These are phyloP conservation scores for Ambrosia hybrid DNA, from an alignment of 140 eudicot genomes.

Conservation along the genomic window DNA sequence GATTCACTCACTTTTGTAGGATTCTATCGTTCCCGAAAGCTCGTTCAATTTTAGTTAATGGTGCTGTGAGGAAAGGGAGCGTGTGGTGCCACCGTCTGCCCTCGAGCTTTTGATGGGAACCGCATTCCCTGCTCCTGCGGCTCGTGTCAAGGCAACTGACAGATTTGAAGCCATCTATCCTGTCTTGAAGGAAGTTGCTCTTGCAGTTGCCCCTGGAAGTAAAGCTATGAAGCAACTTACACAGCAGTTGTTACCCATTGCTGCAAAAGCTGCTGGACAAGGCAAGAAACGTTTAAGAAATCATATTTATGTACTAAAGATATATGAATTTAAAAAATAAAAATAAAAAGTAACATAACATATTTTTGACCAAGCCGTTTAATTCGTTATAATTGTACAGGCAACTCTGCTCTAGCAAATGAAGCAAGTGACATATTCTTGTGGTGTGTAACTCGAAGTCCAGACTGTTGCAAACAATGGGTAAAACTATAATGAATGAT, in stretches of 20 bases:
- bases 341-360: not conserved
- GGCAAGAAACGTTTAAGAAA: conserved; percentile 24
- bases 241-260: conserved; percentile 47
- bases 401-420: conserved; percentile 39
- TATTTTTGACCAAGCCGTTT: not conserved
- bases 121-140: conserved; percentile 51
- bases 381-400: conserved; percentile 27
- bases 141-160: conserved; percentile 67
- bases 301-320: not conserved
- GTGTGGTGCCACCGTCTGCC: conserved; percentile 51
- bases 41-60: conserved; percentile 46
- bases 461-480: conserved; percentile 57
- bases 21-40: conserved; percentile 58
- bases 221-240: conserved; percentile 62
- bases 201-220: conserved; percentile 64
- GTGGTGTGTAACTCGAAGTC: conserved; percentile 54
- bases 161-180: conserved; percentile 67
- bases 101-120: conserved; percentile 48
- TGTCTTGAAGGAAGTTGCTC: conserved; percentile 56
- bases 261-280: conserved; percentile 56
- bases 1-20: conserved; percentile 30
- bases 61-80: conserved; percentile 67
- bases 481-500: conserved; percentile 29
- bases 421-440: conserved; percentile 43
- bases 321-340: not conserved